Evolutionary conservation across 257 asterid species (phyloP).

Genomic region (Forsythia viridissima): DNA sequence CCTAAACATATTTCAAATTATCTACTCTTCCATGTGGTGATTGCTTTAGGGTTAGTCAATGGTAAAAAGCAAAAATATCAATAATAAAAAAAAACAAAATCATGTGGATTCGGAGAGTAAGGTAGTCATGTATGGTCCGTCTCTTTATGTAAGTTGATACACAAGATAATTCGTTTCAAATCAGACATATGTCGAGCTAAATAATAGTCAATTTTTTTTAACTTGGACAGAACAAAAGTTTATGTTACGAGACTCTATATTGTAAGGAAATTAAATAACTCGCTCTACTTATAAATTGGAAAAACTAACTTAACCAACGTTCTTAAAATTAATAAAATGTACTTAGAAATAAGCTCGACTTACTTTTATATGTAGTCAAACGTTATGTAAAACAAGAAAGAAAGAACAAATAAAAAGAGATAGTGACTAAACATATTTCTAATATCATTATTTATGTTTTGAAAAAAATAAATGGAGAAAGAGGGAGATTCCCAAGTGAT

Average conservation of each 20-base stretch:
- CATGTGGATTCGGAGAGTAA: background rate
- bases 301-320: background rate
- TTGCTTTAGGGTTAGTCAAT: background rate
- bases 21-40: background rate
- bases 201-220: no score
- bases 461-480: background rate
- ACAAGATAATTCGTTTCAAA: no score
- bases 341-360: no score
- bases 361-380: background rate
- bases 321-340: no score
- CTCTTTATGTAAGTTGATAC: no score
- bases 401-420: background rate
- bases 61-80: background rate
- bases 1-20: background rate
- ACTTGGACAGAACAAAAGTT: no score
- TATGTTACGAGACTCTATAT: no score
- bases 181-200: no score
- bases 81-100: no score
- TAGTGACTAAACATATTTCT: background rate
- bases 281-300: no score
- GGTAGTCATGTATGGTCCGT: no score
- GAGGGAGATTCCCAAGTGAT: conserved; percentile 25
- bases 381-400: background rate
- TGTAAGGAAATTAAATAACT: no score
- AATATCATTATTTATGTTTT: background rate